Base-by-base conservation (phyloP, 805 yeast genomes). In the Lipomyces kockii region DNA sequence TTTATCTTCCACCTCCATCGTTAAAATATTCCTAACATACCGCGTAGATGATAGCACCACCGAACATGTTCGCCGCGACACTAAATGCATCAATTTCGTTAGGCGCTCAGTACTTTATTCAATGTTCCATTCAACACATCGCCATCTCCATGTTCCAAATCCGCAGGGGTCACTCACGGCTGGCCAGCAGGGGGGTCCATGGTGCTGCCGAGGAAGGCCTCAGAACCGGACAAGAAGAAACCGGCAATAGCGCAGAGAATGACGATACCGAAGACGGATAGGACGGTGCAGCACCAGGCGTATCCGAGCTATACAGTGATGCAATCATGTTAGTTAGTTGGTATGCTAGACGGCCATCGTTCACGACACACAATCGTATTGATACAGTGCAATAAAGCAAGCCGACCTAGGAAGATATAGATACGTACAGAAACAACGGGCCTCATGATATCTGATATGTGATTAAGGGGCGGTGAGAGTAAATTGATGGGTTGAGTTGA, bases 251-350 rank as follows among this genome's bases (percentile, higher is more conserved):
- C 90, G 11, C 96, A 84, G 59, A 94, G 85, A 65, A 94, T 95
- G 58, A 92, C 89, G 43, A 94, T 87, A 66, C 96, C 99, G 78
- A 94, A 94, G 17, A 95, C 92, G 60, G 98, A 92, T 57, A 95
- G 83, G 54, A 94, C 85, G 57, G 98, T 94, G 78, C 99, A 94
- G 79, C 91, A 92, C 91, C 97, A 94, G 29, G 99, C 98, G 69
- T 68, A 68, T 51, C 71, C 71, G 69, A 68, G 71, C 71, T 68
- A 55, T 27, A 66, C 6, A 43, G 20, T n/a, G 49, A 43, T 17
- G 22, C 20, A n/a, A 17, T 43, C 8, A 43, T 7, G 49, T 43
- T 17, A 43, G 49, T 43, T 43, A 25, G 27, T 17, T n/a, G 8
- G 49, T 3, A 17, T 17, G 49, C 49, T 6, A 2, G 20, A 7